Conservation (phyloP, 1,284 basidiomycete species). For the Puccinia triticina region DNA sequence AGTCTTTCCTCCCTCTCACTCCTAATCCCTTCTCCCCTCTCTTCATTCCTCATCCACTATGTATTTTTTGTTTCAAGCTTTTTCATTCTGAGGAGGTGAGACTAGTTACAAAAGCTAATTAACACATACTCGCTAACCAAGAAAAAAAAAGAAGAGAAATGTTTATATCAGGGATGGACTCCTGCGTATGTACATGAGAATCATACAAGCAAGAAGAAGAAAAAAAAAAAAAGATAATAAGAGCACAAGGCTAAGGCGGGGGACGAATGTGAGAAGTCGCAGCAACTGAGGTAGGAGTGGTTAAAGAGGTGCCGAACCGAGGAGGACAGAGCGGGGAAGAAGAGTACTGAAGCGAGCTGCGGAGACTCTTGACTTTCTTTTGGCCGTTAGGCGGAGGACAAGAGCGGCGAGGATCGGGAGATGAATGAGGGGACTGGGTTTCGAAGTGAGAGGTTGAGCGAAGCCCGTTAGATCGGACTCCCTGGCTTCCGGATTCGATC, state of each 20-base stretch:
- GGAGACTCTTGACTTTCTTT: neutral
- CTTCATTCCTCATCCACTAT: neutral
- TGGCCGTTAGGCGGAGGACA: conserved; percentile 18
- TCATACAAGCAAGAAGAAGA: neutral
- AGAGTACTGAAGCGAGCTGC: conserved; percentile 5
- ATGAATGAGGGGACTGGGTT: neutral
- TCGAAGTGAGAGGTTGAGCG: neutral
- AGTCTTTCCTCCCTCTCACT: conserved; percentile 10
- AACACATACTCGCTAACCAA: neutral
- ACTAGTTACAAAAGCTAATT: neutral
- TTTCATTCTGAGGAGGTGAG: too few species aligned
- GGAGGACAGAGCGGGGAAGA: conserved; percentile 13
- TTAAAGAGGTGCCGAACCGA: conserved; percentile 11
- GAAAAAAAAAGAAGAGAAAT: too few species aligned
- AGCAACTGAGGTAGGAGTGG: conserved; percentile 3
- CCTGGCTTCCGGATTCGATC: neutral
- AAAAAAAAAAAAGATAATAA: neutral
- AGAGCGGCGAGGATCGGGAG: neutral
- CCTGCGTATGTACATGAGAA: neutral
- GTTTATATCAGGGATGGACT: too few species aligned
- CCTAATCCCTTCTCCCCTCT: neutral
- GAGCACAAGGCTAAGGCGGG: neutral
- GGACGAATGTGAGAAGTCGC: neutral
- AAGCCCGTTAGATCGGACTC: neutral
- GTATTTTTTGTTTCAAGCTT: neutral